Conservation (phyloP, 495 filamentous ascomycete species). For the Penicillium manginii region DNA sequence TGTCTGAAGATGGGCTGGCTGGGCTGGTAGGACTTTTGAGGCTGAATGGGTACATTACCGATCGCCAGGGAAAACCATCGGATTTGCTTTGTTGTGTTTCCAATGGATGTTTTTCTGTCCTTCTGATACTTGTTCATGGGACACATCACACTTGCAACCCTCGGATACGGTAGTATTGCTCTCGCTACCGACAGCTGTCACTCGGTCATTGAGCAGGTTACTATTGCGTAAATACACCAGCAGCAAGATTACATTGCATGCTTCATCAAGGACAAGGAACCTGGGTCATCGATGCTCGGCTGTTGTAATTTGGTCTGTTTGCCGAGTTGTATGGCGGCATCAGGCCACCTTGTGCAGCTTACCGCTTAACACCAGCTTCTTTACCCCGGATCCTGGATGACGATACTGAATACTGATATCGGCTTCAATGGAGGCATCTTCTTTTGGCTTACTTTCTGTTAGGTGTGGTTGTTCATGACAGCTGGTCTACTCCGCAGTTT, state of each 20-base stretch:
- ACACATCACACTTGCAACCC: background rate
- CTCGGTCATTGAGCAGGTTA: background rate
- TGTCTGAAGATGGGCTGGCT: background rate
- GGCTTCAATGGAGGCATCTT: background rate
- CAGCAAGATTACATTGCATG: background rate
- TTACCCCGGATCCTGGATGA: conserved; percentile 4
- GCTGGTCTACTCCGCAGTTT: background rate
- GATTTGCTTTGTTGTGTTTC: background rate
- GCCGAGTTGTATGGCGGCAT: background rate
- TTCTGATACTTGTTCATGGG: background rate
- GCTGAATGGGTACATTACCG: conserved; percentile 1
- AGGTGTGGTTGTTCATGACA: background rate
- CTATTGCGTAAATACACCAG: background rate
- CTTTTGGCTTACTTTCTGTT: background rate
- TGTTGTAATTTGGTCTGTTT: conserved; percentile 3
- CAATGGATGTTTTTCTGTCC: too few relatives aligned
- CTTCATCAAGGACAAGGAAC: background rate
- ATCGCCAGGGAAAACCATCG: background rate
- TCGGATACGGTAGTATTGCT: background rate
- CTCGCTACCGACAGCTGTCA: background rate
- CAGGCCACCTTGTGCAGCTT: conserved; percentile 3
- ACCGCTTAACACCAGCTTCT: background rate
- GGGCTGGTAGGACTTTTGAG: background rate
- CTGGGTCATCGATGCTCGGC: background rate
- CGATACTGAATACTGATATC: background rate